phyloP scores from a whole-genome alignment of 106 monocot genomes.

The Dioscorea dumetorum region DNA sequence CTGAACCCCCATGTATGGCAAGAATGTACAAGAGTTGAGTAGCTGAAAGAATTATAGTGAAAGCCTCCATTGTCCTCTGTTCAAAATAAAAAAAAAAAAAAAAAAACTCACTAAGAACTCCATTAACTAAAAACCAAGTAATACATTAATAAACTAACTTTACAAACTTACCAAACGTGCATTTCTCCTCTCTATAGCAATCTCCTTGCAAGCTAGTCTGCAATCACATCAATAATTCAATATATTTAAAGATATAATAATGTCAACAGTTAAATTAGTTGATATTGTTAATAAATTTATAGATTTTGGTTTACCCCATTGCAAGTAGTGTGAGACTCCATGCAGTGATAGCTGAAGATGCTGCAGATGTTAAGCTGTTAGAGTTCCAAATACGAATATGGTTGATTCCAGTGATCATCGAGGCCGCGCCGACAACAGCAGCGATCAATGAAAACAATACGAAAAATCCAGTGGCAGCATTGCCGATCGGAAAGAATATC shows the following conservation, averaged over 20 bases:
- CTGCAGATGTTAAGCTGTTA: constrained; percentile 55
- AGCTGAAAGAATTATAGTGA: constrained; percentile 68
- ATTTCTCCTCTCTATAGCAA: constrained; percentile 57
- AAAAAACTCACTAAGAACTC: not conserved
- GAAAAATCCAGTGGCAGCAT: constrained; percentile 81
- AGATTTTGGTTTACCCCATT: constrained; percentile 47
- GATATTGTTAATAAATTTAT: not conserved
- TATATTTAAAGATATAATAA: not conserved
- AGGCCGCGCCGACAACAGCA: constrained; percentile 53
- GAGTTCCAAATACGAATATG: constrained; percentile 61
- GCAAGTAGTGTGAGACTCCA: constrained; percentile 80
- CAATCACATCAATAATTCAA: not conserved
- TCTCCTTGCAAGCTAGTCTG: constrained; percentile 85
- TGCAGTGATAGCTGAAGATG: constrained; percentile 46
- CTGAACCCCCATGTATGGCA: constrained; percentile 37
- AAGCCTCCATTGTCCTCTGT: constrained; percentile 89
- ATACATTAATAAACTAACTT: not conserved
- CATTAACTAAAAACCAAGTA: not conserved
- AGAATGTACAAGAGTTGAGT: constrained; percentile 67
- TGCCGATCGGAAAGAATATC: constrained; percentile 78
- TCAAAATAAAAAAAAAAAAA: constrained; percentile 1
- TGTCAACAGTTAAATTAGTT: not conserved
- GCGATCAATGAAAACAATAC: constrained; percentile 73
- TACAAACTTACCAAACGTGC: constrained; percentile 40
- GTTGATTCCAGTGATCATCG: constrained; percentile 51